Conservation (phyloP, 352 stramenopile genomes). For the Pythium brassicae region DNA sequence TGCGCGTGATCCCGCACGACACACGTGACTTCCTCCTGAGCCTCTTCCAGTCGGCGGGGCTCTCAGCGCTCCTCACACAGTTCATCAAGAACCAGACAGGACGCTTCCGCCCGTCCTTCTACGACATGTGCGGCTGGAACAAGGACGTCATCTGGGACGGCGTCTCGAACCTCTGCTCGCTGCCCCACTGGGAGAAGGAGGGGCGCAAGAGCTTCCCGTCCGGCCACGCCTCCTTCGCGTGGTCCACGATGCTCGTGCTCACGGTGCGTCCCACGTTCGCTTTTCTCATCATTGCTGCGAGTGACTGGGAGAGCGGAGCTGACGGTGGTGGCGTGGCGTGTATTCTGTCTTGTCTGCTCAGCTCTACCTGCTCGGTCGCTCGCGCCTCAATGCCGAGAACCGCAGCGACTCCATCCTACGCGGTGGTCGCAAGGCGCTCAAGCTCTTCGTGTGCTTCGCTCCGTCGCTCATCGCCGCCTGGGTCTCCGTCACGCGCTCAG, state of each 20-base stretch:
- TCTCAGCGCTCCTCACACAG: conserved; percentile 58
- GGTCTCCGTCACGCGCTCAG: conserved; percentile 67
- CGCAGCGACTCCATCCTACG: conserved; percentile 41
- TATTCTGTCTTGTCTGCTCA: conserved; percentile 3
- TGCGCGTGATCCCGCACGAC: conserved; percentile 57
- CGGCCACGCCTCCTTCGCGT: conserved; percentile 70
- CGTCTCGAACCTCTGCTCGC: conserved; percentile 49
- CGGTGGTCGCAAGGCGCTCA: conserved; percentile 51
- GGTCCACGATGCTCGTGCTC: conserved; percentile 66
- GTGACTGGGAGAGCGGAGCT: not conserved
- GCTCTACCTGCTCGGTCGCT: conserved; percentile 71
- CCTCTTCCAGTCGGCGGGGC: conserved; percentile 40
- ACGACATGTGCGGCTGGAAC: conserved; percentile 75
- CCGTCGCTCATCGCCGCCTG: conserved; percentile 60
- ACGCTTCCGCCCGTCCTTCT: conserved; percentile 71
- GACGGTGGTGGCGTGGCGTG: conserved; percentile 2
- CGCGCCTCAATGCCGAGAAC: conserved; percentile 48
- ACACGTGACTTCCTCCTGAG: conserved; percentile 71
- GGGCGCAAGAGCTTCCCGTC: conserved; percentile 71
- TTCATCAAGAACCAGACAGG: conserved; percentile 68
- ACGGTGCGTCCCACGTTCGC: conserved; percentile 33
- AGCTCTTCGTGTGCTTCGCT: conserved; percentile 64
- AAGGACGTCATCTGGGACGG: conserved; percentile 64
- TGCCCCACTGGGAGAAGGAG: conserved; percentile 45
- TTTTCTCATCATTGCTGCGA: not conserved